Evolutionary conservation across 768 basidiomycete genomes (phyloP).

Genomic region (Phylloporus sp.): DNA sequence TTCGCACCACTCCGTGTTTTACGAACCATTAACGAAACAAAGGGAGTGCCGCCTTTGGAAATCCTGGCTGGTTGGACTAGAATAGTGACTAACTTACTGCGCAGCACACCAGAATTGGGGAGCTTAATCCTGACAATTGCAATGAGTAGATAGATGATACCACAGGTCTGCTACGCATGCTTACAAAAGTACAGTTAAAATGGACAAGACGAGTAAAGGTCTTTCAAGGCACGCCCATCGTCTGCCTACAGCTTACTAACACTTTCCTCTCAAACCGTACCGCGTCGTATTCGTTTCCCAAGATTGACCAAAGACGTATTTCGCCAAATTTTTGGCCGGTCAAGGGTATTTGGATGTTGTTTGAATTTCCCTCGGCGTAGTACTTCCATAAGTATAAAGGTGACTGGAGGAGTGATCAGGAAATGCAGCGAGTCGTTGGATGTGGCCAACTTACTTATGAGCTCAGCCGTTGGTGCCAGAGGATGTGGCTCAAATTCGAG

Average conservation of each 20-base stretch:
- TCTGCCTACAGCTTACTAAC: neutral
- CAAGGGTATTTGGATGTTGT: constrained; percentile 46
- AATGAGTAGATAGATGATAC: constrained; percentile 1
- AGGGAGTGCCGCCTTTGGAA: constrained; percentile 17
- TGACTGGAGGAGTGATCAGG: constrained; percentile 37
- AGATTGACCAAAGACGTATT: constrained; percentile 24
- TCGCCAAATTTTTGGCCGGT: constrained; percentile 48
- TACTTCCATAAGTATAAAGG: constrained; percentile 63
- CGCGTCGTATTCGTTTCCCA: constrained; percentile 31
- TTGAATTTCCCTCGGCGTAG: constrained; percentile 56
- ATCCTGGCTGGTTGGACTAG: neutral
- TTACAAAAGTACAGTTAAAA: constrained; percentile 5
- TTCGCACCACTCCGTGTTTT: neutral
- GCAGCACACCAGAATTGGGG: neutral
- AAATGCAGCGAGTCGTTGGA: neutral
- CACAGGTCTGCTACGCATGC: neutral
- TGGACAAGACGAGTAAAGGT: constrained; percentile 1
- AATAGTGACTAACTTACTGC: neutral
- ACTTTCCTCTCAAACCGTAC: constrained; percentile 22
- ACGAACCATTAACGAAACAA: constrained; percentile 14
- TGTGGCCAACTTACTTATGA: constrained; percentile 38
- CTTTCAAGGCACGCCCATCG: neutral
- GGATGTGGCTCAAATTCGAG: constrained; percentile 53
- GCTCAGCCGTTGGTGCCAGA: constrained; percentile 46
- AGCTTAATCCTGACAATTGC: neutral